These are phyloP conservation scores for Corrigiola litoralis DNA, from an alignment of 179 eudicot species.

Conservation along the genomic window DNA sequence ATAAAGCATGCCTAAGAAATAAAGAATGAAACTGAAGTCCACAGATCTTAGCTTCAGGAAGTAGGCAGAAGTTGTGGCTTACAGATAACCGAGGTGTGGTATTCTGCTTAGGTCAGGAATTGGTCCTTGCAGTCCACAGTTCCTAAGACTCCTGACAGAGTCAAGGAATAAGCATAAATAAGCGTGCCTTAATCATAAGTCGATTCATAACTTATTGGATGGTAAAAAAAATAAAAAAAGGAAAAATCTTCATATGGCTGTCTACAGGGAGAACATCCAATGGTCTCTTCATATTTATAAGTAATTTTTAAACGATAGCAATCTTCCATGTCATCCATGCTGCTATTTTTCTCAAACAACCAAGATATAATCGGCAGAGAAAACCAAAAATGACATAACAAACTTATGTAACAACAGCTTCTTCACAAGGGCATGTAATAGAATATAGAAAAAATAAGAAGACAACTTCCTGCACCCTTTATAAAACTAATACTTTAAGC, in stretches of 20 bases:
- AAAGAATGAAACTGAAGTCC: background rate
- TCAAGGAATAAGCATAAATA: background rate
- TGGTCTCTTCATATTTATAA: no score
- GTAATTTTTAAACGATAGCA: background rate
- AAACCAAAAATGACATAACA: no score
- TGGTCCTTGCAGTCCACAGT: conserved; percentile 67
- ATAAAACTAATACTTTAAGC: no score
- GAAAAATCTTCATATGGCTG: no score
- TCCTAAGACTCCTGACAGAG: conserved; percentile 70
- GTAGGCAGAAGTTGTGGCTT: conserved; percentile 23
- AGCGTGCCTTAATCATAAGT: background rate
- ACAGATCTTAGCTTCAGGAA: background rate
- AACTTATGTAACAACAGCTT: no score
- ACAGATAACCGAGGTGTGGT: conserved; percentile 66
- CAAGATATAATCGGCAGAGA: no score
- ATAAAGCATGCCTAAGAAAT: background rate
- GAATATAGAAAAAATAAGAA: no score
- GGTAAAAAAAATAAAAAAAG: background rate
- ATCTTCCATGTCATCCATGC: background rate
- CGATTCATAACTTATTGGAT: background rate
- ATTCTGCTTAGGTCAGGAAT: conserved; percentile 70
- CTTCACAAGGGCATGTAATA: no score
- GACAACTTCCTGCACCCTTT: no score
- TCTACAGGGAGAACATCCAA: no score
- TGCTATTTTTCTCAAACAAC: background rate